A percentile compares a stretch with the other conserved stretches of the same genome.
Evolutionary conservation across 805 yeast genomes (phyloP).

Genomic region (Nakazawaea peltata): DNA sequence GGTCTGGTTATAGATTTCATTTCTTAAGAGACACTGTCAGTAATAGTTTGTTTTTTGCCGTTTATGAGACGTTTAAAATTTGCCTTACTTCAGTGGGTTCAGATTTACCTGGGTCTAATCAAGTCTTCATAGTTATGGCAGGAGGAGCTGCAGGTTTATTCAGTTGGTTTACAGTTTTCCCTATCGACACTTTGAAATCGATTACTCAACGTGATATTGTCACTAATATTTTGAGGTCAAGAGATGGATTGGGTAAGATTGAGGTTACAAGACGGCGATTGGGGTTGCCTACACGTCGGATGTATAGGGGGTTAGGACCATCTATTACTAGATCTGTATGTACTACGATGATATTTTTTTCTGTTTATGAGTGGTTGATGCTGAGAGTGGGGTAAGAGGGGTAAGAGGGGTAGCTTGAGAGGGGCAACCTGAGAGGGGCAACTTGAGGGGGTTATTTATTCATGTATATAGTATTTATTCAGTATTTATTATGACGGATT

Average conservation of each 20-base stretch:
- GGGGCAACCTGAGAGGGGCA: too few relatives aligned
- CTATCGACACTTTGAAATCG: slow-evolving; percentile 75
- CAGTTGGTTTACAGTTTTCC: slow-evolving; percentile 71
- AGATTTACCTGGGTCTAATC: slow-evolving; percentile 21
- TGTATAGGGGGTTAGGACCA: slow-evolving; percentile 76
- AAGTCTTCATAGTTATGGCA: slow-evolving; percentile 49
- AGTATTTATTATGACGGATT: too few relatives aligned
- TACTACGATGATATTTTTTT: slow-evolving; percentile 70
- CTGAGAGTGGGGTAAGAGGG: slow-evolving; percentile 35
- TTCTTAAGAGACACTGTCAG: slow-evolving; percentile 61
- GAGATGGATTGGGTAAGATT: slow-evolving; percentile 36
- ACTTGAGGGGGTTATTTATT: too few relatives aligned
- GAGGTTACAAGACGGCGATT: slow-evolving; percentile 25
- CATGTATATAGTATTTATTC: too few relatives aligned
- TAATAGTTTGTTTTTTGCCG: slow-evolving; percentile 64
- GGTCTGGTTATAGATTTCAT: slow-evolving; percentile 68
- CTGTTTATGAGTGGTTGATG: slow-evolving; percentile 64
- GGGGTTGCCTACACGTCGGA: slow-evolving; percentile 33
- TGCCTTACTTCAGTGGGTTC: slow-evolving; percentile 26
- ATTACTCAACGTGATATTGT: slow-evolving; percentile 69
- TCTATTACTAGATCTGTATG: slow-evolving; percentile 64
- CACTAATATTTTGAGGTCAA: slow-evolving; percentile 49
- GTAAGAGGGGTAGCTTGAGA: too few relatives aligned
- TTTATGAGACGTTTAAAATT: slow-evolving; percentile 67
- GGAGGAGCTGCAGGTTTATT: slow-evolving; percentile 78